These are phyloP conservation scores for Yamadazyma tumulicola DNA, from an alignment of 805 yeast species.

Conservation along the genomic window DNA sequence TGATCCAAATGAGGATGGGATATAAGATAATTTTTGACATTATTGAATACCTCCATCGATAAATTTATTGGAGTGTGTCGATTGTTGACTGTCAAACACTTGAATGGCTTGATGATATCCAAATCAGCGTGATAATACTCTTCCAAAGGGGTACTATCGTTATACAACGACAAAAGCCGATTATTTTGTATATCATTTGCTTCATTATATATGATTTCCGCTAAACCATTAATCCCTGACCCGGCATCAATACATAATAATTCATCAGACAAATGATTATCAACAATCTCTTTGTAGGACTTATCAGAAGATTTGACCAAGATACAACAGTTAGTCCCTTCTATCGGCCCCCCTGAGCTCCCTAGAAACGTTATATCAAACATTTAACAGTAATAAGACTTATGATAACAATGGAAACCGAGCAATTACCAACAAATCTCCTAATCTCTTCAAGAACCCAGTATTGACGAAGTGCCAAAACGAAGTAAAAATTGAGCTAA, in stretches of 20 bases:
- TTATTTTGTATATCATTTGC: conserved; percentile 8
- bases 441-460: too few species aligned
- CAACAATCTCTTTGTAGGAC: conserved; percentile 37
- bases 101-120: conserved; percentile 21
- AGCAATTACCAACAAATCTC: too few species aligned
- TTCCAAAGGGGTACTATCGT: conserved; percentile 22
- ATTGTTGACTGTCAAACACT: conserved; percentile 7
- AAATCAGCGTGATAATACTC: conserved; percentile 15
- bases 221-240: conserved; percentile 56
- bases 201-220: conserved; percentile 36
- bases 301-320: conserved; percentile 54
- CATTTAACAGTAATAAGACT: too few species aligned
- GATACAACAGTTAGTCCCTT: conserved; percentile 64
- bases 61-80: conserved; percentile 10
- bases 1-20: conserved; percentile 90
- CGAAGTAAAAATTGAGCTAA: too few species aligned
- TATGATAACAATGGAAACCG: too few species aligned
- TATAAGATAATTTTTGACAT: conserved; percentile 46
- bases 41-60: conserved; percentile 13
- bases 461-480: too few species aligned
- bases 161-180: conserved; percentile 17
- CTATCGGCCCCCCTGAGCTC: conserved; percentile 82
- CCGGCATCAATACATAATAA: conserved; percentile 78
- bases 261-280: conserved; percentile 23
- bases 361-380: conserved; percentile 72